phyloP scores from a whole-genome alignment of 2,329 filamentous ascomycete genomes.

The Thielaviopsis musarum region DNA sequence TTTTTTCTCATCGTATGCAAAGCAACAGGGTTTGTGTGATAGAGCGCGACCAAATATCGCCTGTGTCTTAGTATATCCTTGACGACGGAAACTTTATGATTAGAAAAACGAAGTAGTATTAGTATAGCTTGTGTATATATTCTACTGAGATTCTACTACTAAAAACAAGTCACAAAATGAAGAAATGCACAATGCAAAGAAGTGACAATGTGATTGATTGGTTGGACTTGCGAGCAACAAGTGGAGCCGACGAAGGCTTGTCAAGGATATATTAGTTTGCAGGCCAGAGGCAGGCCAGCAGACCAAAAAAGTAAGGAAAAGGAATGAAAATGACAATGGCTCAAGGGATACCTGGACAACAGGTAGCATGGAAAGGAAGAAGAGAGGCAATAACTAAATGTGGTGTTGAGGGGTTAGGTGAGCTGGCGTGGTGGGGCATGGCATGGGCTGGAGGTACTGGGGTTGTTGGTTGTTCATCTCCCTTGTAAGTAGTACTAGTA shows the following conservation, averaged over 20 bases:
- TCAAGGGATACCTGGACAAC: too few relatives aligned
- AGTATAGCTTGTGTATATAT: too few relatives aligned
- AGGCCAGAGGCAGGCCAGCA: neutral
- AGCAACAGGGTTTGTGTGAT: neutral
- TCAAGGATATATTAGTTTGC: neutral
- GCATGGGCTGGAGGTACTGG: too few relatives aligned
- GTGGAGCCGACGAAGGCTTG: neutral
- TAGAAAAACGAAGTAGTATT: too few relatives aligned
- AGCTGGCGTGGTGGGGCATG: too few relatives aligned
- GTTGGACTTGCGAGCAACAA: neutral
- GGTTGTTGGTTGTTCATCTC: too few relatives aligned
- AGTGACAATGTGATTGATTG: neutral
- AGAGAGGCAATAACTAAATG: neutral
- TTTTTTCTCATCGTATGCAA: neutral
- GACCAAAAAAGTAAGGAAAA: neutral
- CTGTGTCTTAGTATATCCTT: neutral
- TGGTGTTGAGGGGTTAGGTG: too few relatives aligned
- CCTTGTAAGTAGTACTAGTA: too few relatives aligned
- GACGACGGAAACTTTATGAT: too few relatives aligned
- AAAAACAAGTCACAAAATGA: neutral
- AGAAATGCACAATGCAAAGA: neutral
- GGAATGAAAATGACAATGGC: neutral
- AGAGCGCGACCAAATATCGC: neutral
- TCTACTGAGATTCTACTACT: too few relatives aligned
- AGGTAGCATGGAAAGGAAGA: neutral